Evolutionary conservation across 352 stramenopile species (phyloP).

Genomic region (Phytophthora europaea): DNA sequence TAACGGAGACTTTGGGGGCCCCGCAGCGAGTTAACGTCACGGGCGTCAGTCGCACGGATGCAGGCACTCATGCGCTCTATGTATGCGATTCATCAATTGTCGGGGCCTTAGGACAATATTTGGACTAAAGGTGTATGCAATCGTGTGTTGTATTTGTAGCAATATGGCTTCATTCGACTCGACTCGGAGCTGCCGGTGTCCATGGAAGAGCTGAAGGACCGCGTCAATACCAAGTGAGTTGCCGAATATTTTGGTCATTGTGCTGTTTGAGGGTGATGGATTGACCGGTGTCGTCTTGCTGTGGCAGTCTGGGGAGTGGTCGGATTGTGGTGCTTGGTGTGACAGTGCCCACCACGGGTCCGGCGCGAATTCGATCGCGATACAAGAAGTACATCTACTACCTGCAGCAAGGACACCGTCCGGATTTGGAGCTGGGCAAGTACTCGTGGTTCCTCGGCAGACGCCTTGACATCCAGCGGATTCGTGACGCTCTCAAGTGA

Average conservation of each 20-base stretch:
- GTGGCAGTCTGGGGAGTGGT: slow-evolving; percentile 43
- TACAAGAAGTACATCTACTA: slow-evolving; percentile 94
- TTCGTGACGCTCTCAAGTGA: slow-evolving; percentile 75
- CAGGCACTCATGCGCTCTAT: slow-evolving; percentile 87
- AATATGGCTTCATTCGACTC: slow-evolving; percentile 88
- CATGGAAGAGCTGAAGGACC: slow-evolving; percentile 53
- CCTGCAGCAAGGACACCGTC: slow-evolving; percentile 83
- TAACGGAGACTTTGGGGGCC: slow-evolving; percentile 60
- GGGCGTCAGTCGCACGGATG: slow-evolving; percentile 85
- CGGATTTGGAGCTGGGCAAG: slow-evolving; percentile 73
- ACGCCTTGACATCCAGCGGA: slow-evolving; percentile 62
- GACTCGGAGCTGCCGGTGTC: slow-evolving; percentile 47
- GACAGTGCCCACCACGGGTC: slow-evolving; percentile 37
- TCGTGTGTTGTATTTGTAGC: slow-evolving; percentile 44
- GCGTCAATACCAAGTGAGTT: slow-evolving; percentile 65
- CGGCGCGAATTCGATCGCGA: slow-evolving; percentile 75
- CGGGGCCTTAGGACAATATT: background rate
- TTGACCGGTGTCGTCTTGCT: slow-evolving; percentile 1
- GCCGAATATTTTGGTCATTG: background rate
- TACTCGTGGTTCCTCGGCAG: slow-evolving; percentile 89
- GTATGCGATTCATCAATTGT: slow-evolving; percentile 43
- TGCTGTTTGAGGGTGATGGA: background rate
- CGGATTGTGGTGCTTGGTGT: slow-evolving; percentile 66
- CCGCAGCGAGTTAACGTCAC: slow-evolving; percentile 81
- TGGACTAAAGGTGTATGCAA: slow-evolving; percentile 29